Evolutionary conservation across 2,329 filamentous ascomycete species (phyloP).

Genomic region (Fusarium verticillioides): DNA sequence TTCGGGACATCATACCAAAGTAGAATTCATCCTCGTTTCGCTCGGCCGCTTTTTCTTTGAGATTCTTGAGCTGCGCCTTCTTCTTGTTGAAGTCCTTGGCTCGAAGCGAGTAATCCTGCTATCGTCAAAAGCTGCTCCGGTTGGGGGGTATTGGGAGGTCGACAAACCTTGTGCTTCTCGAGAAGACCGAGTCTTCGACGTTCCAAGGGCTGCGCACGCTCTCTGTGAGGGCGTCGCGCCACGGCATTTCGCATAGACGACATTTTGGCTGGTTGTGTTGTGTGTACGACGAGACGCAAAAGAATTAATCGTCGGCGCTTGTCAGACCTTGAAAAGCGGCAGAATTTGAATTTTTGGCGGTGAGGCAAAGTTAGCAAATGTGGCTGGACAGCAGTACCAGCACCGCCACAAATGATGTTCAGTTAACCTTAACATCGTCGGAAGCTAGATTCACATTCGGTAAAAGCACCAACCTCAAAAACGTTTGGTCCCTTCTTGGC

Average conservation of each 20-base stretch:
- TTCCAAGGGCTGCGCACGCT: slow-evolving; percentile 87
- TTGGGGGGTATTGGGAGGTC: not conserved
- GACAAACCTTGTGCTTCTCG: slow-evolving; percentile 87
- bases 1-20: slow-evolving; percentile 74
- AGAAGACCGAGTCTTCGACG: slow-evolving; percentile 89
- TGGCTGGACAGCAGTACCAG: slow-evolving; percentile 11
- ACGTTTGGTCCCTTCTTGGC: not conserved
- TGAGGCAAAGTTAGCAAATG: slow-evolving; percentile 37
- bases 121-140: slow-evolving; percentile 21
- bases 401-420: slow-evolving; percentile 25
- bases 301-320: slow-evolving; percentile 17
- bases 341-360: slow-evolving; percentile 55
- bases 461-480: not conserved
- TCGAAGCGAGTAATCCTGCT: slow-evolving; percentile 71
- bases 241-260: slow-evolving; percentile 73
- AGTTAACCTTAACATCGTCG: slow-evolving; percentile 10
- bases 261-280: slow-evolving; percentile 50
- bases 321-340: slow-evolving; percentile 36
- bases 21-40: slow-evolving; percentile 81
- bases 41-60: slow-evolving; percentile 70
- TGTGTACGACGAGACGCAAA: not conserved
- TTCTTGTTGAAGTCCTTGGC: slow-evolving; percentile 75
- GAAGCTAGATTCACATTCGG: slow-evolving; percentile 15
- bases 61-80: slow-evolving; percentile 67
- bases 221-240: slow-evolving; percentile 85